These are phyloP conservation scores for Fusarium oxysporum DNA, from an alignment of 2,329 filamentous ascomycete species.

Conservation along the genomic window DNA sequence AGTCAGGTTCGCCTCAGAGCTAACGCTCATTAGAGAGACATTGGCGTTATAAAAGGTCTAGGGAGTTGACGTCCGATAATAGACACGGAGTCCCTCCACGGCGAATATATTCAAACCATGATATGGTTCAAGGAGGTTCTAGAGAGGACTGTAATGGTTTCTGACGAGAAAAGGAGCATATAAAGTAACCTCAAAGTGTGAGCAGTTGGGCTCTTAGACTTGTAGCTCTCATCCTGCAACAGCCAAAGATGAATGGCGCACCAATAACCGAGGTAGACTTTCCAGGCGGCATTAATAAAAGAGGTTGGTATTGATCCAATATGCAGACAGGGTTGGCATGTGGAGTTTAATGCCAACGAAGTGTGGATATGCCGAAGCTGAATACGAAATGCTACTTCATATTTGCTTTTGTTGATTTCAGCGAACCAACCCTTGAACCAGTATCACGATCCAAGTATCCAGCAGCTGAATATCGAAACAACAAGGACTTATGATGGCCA, in stretches of 20 bases:
- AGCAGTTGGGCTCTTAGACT: neutral
- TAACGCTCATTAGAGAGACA: neutral
- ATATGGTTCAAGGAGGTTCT: neutral
- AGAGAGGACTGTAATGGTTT: neutral
- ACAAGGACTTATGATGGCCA: neutral
- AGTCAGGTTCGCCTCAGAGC: neutral
- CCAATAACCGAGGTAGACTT: neutral
- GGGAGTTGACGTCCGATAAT: neutral
- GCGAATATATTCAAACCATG: too few species aligned
- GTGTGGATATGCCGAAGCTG: slow-evolving; percentile 23
- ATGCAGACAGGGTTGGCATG: slow-evolving; percentile 18
- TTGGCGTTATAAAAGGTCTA: neutral
- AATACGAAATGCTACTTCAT: neutral
- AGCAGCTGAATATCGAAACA: neutral
- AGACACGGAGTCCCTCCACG: neutral
- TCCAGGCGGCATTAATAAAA: neutral
- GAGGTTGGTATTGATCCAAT: slow-evolving; percentile 20
- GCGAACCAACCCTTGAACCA: neutral
- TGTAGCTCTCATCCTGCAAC: neutral
- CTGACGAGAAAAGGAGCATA: too few species aligned
- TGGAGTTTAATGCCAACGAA: slow-evolving; percentile 3
- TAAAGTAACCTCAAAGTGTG: neutral
- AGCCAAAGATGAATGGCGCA: neutral
- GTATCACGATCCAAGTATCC: neutral
- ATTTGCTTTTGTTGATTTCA: slow-evolving; percentile 18